phyloP scores from a whole-genome alignment of 2,329 filamentous ascomycete species.

The Beauveria sp. region DNA sequence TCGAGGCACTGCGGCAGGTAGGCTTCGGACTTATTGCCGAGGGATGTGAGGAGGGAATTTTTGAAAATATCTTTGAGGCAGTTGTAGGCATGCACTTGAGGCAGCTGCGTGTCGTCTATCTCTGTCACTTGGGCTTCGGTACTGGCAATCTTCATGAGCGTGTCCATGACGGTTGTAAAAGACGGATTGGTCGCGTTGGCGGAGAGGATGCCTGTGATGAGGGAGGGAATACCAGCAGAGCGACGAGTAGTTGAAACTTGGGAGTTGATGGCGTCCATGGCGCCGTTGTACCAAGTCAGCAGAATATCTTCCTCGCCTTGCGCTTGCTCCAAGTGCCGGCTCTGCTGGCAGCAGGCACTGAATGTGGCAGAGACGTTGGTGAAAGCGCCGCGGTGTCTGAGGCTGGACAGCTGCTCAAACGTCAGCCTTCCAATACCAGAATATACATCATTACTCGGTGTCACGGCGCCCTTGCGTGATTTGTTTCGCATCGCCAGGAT shows the following conservation, averaged over 20 bases:
- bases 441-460: constrained; percentile 49
- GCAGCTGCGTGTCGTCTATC: constrained; percentile 59
- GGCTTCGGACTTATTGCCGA: constrained; percentile 64
- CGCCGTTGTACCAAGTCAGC: constrained; percentile 62
- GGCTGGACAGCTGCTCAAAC: constrained; percentile 72
- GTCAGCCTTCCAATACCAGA: constrained; percentile 62
- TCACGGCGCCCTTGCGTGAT: constrained; percentile 34
- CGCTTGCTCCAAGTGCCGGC: constrained; percentile 37
- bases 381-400: constrained; percentile 88
- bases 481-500: constrained; percentile 45
- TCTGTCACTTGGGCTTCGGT: constrained; percentile 44
- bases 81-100: constrained; percentile 93
- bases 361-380: constrained; percentile 90
- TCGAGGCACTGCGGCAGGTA: constrained; percentile 68
- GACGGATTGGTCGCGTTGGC: constrained; percentile 53
- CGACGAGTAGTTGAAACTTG: constrained; percentile 79
- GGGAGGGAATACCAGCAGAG: constrained; percentile 83
- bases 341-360: constrained; percentile 64
- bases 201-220: constrained; percentile 74
- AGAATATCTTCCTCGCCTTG: constrained; percentile 41
- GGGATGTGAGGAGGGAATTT: constrained; percentile 64
- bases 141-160: constrained; percentile 52
- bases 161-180: constrained; percentile 56
- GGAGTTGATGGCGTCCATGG: constrained; percentile 61
- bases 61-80: constrained; percentile 89